A percentile compares a stretch with the other conserved stretches of the same genome.
Evolutionary conservation across 805 yeast species (phyloP).

Genomic region (Candida palmyrensis): DNA sequence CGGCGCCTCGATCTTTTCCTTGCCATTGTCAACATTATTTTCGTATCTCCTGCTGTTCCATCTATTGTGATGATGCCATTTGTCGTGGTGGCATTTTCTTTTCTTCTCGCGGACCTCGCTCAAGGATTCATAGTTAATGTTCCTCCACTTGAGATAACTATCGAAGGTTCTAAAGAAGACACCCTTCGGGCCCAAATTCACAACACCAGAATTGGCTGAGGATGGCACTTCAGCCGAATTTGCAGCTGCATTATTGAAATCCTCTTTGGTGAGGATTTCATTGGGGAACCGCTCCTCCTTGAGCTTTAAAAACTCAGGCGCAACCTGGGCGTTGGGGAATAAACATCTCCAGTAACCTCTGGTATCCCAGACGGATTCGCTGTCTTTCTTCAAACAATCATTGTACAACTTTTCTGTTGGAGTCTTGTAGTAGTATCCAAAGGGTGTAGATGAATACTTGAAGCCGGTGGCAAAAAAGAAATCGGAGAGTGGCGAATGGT

Average conservation of each 20-base stretch:
- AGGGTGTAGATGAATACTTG: conserved; percentile 24
- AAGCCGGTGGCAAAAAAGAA: conserved; percentile 12
- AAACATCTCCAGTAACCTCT: conserved; percentile 89
- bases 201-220: conserved; percentile 12
- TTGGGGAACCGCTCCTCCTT: conserved; percentile 20
- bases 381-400: conserved; percentile 59
- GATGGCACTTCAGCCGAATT: conserved; percentile 5
- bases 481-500: conserved; percentile 3
- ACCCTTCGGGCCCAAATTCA: conserved; percentile 47
- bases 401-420: conserved; percentile 58
- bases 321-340: conserved; percentile 52
- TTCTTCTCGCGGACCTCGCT: conserved; percentile 28
- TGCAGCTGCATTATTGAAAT: conserved; percentile 37
- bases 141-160: conserved; percentile 63
- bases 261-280: conserved; percentile 50
- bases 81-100: conserved; percentile 11
- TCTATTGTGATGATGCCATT: too few species aligned
- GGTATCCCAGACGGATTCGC: conserved; percentile 77
- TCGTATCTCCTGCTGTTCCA: conserved; percentile 9
- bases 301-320: conserved; percentile 25
- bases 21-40: neutral
- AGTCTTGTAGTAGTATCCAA: conserved; percentile 48
- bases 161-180: conserved; percentile 60
- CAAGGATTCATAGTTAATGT: conserved; percentile 46
- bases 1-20: neutral